Evolutionary conservation across 495 filamentous ascomycete species (phyloP).

Genomic region (Staphylotrichum tortipilum): DNA sequence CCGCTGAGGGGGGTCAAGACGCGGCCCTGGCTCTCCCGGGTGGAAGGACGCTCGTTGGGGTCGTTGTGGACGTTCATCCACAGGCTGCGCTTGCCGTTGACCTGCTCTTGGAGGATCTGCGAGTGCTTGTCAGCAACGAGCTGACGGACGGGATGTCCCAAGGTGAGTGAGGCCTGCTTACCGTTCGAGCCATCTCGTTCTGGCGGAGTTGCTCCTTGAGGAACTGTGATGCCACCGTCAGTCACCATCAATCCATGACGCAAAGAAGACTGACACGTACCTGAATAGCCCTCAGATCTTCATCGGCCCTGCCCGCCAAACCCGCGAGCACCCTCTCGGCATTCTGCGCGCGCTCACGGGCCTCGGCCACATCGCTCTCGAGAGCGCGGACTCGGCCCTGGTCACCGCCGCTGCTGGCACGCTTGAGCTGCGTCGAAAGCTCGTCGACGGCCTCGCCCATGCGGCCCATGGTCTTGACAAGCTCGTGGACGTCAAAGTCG

Average conservation of each 20-base stretch:
- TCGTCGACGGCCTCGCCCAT: conserved; percentile 1
- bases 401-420: no score
- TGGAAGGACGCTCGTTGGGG: conserved; percentile 8
- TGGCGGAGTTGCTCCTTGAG: conserved; percentile 10
- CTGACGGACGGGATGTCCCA: neutral
- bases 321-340: neutral
- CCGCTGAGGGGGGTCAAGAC: neutral
- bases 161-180: neutral
- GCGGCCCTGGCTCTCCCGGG: neutral
- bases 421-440: neutral
- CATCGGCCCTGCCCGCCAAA: neutral
- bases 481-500: conserved; percentile 6
- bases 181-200: conserved; percentile 1
- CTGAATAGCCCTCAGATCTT: conserved; percentile 9
- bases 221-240: neutral
- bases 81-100: conserved; percentile 18
- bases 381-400: conserved; percentile 1
- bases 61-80: conserved; percentile 19
- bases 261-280: neutral
- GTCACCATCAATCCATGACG: neutral
- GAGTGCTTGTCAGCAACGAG: neutral
- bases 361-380: neutral
- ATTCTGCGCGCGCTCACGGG: neutral
- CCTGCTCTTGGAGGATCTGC: conserved; percentile 14
- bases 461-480: neutral